Conservation (phyloP, 2,329 filamentous ascomycete species). For the Xylaria sp. region DNA sequence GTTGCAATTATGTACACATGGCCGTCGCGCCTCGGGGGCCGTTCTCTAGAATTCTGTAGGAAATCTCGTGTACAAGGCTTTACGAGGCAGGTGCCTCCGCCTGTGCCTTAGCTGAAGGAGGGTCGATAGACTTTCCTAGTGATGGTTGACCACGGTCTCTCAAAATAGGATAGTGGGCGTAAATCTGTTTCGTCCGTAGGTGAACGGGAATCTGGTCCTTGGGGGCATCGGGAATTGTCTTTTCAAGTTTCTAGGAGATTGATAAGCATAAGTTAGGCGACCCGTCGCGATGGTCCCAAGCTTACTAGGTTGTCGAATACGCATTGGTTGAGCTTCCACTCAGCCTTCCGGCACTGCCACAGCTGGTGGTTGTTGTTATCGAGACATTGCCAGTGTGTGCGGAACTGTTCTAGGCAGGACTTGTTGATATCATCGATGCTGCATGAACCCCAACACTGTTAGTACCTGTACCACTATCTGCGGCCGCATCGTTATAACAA, state of each 20-base stretch:
- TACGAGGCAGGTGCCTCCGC: conserved; percentile 42
- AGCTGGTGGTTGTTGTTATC: conserved; percentile 98
- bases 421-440: conserved; percentile 97
- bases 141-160: conserved; percentile 49
- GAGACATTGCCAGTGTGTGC: conserved; percentile 92
- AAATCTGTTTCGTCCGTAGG: conserved; percentile 73
- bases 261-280: conserved; percentile 24
- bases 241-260: conserved; percentile 76
- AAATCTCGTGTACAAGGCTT: conserved; percentile 26
- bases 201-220: conserved; percentile 78
- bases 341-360: conserved; percentile 90
- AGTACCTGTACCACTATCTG: conserved; percentile 15
- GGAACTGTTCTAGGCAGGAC: conserved; percentile 90
- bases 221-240: conserved; percentile 80
- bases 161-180: conserved; percentile 62
- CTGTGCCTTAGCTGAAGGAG: conserved; percentile 48
- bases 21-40: conserved; percentile 10
- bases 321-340: conserved; percentile 93
- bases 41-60: conserved; percentile 25
- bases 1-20: conserved; percentile 38
- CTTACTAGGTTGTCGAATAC: conserved; percentile 93
- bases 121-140: conserved; percentile 47
- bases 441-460: conserved; percentile 27
- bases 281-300: background rate
- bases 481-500: background rate